Conservation (phyloP, 331 rosid genomes). For the Malus hybrid region DNA sequence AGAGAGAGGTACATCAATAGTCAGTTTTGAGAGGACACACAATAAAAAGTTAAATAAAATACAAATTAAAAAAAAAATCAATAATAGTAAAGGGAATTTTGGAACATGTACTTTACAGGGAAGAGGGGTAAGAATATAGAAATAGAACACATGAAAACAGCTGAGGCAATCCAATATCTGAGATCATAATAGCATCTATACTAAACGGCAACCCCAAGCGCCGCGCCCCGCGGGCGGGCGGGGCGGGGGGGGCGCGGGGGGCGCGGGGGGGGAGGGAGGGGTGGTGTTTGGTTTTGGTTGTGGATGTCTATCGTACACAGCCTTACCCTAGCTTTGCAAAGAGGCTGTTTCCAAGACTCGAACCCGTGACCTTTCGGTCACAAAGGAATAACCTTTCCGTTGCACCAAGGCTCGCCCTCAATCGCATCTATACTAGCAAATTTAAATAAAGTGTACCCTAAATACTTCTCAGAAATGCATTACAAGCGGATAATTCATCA, state of each 20-base stretch:
- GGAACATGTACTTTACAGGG: not conserved
- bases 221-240: too few species aligned
- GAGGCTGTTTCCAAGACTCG: too few species aligned
- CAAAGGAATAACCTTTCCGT: too few species aligned
- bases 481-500: not conserved
- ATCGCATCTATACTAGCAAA: not conserved
- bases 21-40: not conserved
- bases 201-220: too few species aligned
- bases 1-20: slow-evolving; percentile 25
- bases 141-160: not conserved
- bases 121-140: not conserved
- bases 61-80: not conserved
- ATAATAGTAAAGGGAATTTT: not conserved
- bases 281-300: too few species aligned
- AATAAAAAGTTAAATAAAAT: not conserved
- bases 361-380: too few species aligned
- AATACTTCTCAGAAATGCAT: not conserved
- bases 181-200: not conserved
- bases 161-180: not conserved
- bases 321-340: too few species aligned
- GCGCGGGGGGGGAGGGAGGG: too few species aligned
- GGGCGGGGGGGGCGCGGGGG: too few species aligned
- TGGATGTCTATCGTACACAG: too few species aligned
- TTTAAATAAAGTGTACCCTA: not conserved
- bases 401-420: too few species aligned